Conservation (phyloP, 306 rosid genomes). For the Inga leiocalycina region DNA sequence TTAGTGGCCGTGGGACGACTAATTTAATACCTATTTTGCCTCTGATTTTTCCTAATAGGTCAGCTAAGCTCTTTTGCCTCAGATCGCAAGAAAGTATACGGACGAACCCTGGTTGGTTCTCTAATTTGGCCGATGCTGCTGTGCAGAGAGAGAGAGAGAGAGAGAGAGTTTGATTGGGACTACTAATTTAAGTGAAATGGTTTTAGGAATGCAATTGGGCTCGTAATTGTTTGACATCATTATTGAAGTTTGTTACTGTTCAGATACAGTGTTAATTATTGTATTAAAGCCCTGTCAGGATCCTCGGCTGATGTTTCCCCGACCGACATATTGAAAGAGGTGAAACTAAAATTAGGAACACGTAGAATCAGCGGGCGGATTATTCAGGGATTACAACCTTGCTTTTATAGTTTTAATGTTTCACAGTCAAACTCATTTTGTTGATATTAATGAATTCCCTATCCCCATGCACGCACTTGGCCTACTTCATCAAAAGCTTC, state of each 20-base stretch:
- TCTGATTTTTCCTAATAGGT: not conserved
- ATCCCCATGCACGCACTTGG: not conserved
- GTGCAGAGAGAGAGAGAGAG: not conserved
- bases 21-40: not conserved
- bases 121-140: not conserved
- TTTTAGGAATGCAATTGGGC: not conserved
- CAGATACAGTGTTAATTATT: not conserved
- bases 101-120: not conserved
- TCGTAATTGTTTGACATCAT: not conserved
- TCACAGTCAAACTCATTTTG: not conserved
- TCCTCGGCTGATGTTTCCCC: not conserved
- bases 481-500: not conserved
- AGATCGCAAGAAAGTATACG: constrained; percentile 29
- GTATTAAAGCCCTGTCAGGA: not conserved
- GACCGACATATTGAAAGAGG: not conserved
- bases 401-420: not conserved
- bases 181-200: not conserved
- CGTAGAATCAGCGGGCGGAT: constrained; percentile 24
- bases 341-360: not conserved
- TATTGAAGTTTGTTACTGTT: too few species aligned
- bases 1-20: constrained; percentile 27
- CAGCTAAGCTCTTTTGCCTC: constrained; percentile 42
- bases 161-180: not conserved
- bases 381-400: not conserved
- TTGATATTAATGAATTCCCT: not conserved